phyloP scores from a whole-genome alignment of 768 basidiomycete species.

The Xerocomus spinulosus region DNA sequence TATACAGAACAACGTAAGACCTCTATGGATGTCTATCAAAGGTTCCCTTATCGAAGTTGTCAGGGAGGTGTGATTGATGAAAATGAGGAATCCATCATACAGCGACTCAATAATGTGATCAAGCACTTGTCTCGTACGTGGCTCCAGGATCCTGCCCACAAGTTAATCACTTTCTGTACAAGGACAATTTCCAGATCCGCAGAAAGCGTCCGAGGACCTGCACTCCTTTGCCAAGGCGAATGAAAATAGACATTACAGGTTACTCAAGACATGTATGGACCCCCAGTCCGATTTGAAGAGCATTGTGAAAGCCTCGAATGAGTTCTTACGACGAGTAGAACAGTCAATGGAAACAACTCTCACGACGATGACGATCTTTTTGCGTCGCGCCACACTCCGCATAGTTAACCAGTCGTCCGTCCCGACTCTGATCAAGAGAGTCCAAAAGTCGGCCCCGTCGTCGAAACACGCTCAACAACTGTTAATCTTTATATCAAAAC shows the following conservation, averaged over 20 bases:
- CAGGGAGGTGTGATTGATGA: conserved; percentile 91
- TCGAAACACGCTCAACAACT: conserved; percentile 47
- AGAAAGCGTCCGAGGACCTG: conserved; percentile 75
- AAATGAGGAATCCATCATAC: conserved; percentile 60
- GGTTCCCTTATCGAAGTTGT: conserved; percentile 1
- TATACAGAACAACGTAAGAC: conserved; percentile 78
- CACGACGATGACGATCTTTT: conserved; percentile 63
- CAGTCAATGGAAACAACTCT: conserved; percentile 57
- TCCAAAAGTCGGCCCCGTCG: conserved; percentile 46
- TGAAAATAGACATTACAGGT: conserved; percentile 79
- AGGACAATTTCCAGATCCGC: conserved; percentile 63
- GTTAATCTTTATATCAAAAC: conserved; percentile 64
- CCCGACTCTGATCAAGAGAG: conserved; percentile 69
- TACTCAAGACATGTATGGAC: conserved; percentile 78
- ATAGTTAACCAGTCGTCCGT: conserved; percentile 84
- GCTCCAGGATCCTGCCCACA: background rate
- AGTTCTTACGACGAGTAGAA: conserved; percentile 74
- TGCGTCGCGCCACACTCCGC: conserved; percentile 66
- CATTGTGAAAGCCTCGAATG: conserved; percentile 75
- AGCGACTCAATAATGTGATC: conserved; percentile 50
- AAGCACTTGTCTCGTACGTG: conserved; percentile 58
- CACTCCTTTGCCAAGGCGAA: conserved; percentile 81
- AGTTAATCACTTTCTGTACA: background rate
- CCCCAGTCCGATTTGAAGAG: conserved; percentile 77
- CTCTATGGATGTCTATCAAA: background rate